These are phyloP conservation scores for Eimeria tenella DNA, from an alignment of 169 alveolate genomes.

Conservation along the genomic window DNA sequence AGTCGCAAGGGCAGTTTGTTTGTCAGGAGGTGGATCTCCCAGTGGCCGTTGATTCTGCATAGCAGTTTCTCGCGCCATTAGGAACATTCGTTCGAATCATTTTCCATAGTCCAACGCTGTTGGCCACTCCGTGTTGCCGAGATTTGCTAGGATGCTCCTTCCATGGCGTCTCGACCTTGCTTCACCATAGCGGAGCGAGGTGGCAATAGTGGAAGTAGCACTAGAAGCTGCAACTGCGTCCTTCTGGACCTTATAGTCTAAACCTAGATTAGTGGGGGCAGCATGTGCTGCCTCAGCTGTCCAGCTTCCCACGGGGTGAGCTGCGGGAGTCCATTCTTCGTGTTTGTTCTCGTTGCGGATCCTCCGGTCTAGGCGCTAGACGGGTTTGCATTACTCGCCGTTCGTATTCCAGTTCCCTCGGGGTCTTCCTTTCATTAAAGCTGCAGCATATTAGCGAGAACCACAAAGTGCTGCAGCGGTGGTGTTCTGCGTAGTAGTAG, in stretches of 20 bases:
- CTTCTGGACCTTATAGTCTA: no score
- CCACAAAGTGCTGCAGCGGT: background rate
- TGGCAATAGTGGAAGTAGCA: no score
- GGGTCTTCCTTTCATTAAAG: conserved; percentile 17
- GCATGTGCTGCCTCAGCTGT: background rate
- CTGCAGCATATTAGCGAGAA: background rate
- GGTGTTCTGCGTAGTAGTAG: no score
- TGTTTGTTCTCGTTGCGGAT: background rate
- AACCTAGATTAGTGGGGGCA: no score
- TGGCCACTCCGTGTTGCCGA: conserved; percentile 1
- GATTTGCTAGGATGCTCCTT: background rate
- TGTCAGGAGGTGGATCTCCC: background rate
- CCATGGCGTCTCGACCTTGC: background rate
- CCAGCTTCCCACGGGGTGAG: background rate
- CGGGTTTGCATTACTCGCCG: conserved; percentile 26
- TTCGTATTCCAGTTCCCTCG: conserved; percentile 38
- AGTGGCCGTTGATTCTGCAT: background rate
- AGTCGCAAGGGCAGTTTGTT: background rate
- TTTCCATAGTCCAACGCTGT: background rate
- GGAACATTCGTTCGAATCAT: background rate
- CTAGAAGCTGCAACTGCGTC: no score
- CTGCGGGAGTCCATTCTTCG: background rate
- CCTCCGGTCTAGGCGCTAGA: background rate
- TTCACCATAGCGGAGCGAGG: no score
- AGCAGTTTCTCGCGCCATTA: conserved; percentile 4